These are phyloP conservation scores for Ricinus communis DNA, from an alignment of 345 rosid genomes.

Conservation along the genomic window DNA sequence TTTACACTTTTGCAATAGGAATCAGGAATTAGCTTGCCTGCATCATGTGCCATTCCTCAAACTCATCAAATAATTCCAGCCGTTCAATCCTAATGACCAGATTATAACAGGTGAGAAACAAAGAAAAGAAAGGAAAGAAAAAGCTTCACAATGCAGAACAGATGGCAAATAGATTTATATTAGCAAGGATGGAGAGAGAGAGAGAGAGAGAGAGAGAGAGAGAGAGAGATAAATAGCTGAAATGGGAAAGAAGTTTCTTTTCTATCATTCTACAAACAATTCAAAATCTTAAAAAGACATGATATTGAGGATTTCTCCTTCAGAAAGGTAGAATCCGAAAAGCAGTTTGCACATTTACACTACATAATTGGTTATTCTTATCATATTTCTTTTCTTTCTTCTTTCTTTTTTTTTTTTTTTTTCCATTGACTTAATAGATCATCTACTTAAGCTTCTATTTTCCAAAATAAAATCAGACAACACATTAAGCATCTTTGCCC, in stretches of 20 bases:
- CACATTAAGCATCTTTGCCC: not conserved
- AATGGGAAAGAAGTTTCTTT: constrained; percentile 24
- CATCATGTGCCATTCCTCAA: constrained; percentile 99
- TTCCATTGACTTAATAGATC: not conserved
- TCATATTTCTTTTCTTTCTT: not conserved
- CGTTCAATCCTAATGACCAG: constrained; percentile 71
- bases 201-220: not conserved
- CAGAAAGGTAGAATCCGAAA: constrained; percentile 18
- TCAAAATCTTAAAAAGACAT: constrained; percentile 22
- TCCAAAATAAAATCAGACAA: not conserved
- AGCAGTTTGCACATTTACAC: constrained; percentile 7
- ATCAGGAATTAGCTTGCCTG: constrained; percentile 62
- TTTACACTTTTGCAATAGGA: constrained; percentile 10
- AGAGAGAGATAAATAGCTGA: constrained; percentile 2
- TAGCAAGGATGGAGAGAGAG: not conserved
- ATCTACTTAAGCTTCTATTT: constrained; percentile 7
- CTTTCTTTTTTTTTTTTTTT: not conserved
- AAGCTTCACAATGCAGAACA: not conserved
- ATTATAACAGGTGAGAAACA: constrained; percentile 26
- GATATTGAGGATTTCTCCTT: constrained; percentile 28
- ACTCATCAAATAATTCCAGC: constrained; percentile 89
- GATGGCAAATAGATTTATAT: not conserved
- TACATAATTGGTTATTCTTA: not conserved
- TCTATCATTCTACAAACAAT: constrained; percentile 15
- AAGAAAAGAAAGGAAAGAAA: not conserved